phyloP scores from a whole-genome alignment of 2,329 filamentous ascomycete genomes.

The Eurotiales sp. region DNA sequence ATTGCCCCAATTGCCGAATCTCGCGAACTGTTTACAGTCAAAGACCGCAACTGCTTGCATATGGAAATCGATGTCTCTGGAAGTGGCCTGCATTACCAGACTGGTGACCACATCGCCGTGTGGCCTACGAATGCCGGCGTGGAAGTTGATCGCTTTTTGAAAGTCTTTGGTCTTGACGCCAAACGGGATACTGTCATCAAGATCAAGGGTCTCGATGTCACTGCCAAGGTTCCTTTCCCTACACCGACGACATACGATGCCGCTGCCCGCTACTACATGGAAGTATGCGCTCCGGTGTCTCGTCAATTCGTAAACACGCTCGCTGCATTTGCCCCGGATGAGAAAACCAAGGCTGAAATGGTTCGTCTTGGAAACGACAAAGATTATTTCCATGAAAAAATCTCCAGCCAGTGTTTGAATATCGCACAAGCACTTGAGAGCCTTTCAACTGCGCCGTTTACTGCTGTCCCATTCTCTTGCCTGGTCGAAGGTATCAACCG shows the following conservation, averaged over 20 bases:
- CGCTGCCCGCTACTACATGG: conserved; percentile 90
- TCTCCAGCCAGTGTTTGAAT: conserved; percentile 78
- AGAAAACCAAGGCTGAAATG: conserved; percentile 82
- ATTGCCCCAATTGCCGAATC: conserved; percentile 92
- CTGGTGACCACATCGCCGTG: conserved; percentile 92
- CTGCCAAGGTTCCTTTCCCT: conserved; percentile 95
- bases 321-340: conserved; percentile 83
- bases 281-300: conserved; percentile 91
- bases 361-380: conserved; percentile 85
- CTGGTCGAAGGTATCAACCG: conserved; percentile 92
- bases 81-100: conserved; percentile 89
- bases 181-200: conserved; percentile 81
- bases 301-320: conserved; percentile 89
- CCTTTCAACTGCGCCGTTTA: conserved; percentile 73
- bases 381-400: conserved; percentile 88
- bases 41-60: conserved; percentile 91
- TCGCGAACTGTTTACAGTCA: conserved; percentile 82
- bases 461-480: conserved; percentile 84
- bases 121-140: conserved; percentile 95
- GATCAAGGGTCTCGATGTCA: conserved; percentile 88
- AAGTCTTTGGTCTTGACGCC: conserved; percentile 67
- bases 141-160: conserved; percentile 86
- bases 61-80: conserved; percentile 89
- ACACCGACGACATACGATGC: conserved; percentile 95
- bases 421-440: conserved; percentile 78